Base-by-base conservation (phyloP, 495 filamentous ascomycete genomes). In the Rhypophila decipiens region DNA sequence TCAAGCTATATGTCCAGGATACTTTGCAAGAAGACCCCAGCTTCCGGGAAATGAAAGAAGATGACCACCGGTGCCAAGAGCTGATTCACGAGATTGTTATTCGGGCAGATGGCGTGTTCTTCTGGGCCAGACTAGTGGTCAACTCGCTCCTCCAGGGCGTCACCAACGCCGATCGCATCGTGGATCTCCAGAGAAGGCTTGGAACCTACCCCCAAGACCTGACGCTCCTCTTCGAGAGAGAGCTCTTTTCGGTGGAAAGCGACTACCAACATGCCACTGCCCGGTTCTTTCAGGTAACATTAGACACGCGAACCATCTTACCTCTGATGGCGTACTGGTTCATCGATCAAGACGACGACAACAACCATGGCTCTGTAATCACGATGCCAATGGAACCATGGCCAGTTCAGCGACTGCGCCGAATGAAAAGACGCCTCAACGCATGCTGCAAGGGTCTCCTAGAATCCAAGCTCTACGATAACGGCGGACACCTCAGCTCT, bases 391-490 rank as follows among this genome's bases (percentile, higher is more conserved):
- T 27, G 19, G 4, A 5, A 2, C 34, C 44, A 31, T 39, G 22
- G 10, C 8, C 9, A 3, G 17, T 47, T 2, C 44, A 47, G 44
- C 33, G 34, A 1, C 7, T 47, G 0, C 22, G 18, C 2, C 44
- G 39, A 10, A 33, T 18, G 11, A 1, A 20, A 1, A 47, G 39
- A 23, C 4, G 34, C 17, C 21, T 47, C 1, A 47, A 47, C 34
- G 44, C 44, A 13, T 47, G 44, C 31, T 47, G 44, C 44, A 47
- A 47, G 21, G 44, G 44, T 1, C 33, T 47, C 3, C 44, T 47
- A 2, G 44, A 47, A 9, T 33, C 19, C 0, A 33, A 47, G 5
- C 20, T 38, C 12, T 24, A 47, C 33, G 33, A 22, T n/a, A 23
- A 47, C n/a, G 24, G 3, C 2, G 29, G 7, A 4, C 9, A 1